These are phyloP conservation scores for Quambalaria eucalypti DNA, from an alignment of 1,284 basidiomycete genomes.

Conservation along the genomic window DNA sequence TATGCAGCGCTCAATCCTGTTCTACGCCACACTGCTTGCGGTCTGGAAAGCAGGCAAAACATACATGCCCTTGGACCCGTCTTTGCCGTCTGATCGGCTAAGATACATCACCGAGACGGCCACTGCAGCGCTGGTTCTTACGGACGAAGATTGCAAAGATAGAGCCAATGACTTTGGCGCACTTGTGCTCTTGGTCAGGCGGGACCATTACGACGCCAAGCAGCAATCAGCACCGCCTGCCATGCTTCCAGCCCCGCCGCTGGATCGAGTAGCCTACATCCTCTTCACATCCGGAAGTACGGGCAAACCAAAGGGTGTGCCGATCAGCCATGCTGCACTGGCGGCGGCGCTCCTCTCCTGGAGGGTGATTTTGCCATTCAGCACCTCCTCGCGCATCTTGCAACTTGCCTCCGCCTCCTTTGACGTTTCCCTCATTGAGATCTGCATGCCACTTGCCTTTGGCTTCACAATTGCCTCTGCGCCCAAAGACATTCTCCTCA, in stretches of 20 bases:
- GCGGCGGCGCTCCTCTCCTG: constrained; percentile 39
- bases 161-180: neutral
- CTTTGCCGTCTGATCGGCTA: constrained; percentile 33
- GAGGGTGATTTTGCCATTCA: constrained; percentile 32
- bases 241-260: neutral
- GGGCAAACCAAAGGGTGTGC: constrained; percentile 41
- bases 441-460: constrained; percentile 40
- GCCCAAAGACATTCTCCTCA: constrained; percentile 35
- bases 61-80: constrained; percentile 39
- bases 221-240: neutral
- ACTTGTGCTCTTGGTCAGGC: neutral
- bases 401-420: constrained; percentile 44
- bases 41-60: constrained; percentile 40
- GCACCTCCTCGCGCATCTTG: constrained; percentile 25
- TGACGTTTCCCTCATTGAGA: constrained; percentile 43
- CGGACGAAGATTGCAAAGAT: neutral
- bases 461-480: constrained; percentile 39
- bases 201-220: no score
- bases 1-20: constrained; percentile 22
- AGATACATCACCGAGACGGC: constrained; percentile 35
- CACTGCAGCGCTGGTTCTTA: constrained; percentile 14
- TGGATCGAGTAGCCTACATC: constrained; percentile 23
- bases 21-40: constrained; percentile 32
- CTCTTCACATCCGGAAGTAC: constrained; percentile 42
- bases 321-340: constrained; percentile 35